Evolutionary conservation across 345 rosid species (phyloP).

Genomic region (Corchorus olitorius): DNA sequence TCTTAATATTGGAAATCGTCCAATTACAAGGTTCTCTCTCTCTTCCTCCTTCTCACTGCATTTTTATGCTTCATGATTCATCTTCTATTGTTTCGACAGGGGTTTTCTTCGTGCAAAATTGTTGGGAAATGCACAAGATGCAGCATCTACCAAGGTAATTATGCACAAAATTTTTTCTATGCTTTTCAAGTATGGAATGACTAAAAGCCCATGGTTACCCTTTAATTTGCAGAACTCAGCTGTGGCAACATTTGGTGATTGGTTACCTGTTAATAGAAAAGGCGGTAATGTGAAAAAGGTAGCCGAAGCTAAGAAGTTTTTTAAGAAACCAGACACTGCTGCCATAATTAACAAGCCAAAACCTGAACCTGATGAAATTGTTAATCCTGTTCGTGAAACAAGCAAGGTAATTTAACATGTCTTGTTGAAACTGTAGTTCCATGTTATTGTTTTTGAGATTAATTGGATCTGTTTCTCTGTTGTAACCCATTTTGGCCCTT

Average conservation of each 20-base stretch:
- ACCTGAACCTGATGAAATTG: not conserved
- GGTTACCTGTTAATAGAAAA: constrained; percentile 21
- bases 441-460: not conserved
- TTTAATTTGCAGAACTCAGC: not conserved
- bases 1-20: constrained; percentile 18
- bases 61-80: not conserved
- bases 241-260: not conserved
- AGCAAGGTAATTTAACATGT: constrained; percentile 51
- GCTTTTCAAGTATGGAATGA: not conserved
- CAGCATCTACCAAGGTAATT: constrained; percentile 18
- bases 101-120: constrained; percentile 17
- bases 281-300: constrained; percentile 9
- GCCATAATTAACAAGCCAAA: constrained; percentile 30
- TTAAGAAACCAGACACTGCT: constrained; percentile 34
- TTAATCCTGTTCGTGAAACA: not conserved
- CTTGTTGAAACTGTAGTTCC: not conserved
- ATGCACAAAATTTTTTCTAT: no score
- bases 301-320: constrained; percentile 27
- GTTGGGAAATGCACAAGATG: constrained; percentile 18
- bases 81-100: constrained; percentile 5
- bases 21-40: constrained; percentile 24
- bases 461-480: no score
- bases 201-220: not conserved
- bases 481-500: no score
- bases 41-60: not conserved